These are phyloP conservation scores for Xylaria palmicola DNA, from an alignment of 495 filamentous ascomycete genomes.

Conservation along the genomic window DNA sequence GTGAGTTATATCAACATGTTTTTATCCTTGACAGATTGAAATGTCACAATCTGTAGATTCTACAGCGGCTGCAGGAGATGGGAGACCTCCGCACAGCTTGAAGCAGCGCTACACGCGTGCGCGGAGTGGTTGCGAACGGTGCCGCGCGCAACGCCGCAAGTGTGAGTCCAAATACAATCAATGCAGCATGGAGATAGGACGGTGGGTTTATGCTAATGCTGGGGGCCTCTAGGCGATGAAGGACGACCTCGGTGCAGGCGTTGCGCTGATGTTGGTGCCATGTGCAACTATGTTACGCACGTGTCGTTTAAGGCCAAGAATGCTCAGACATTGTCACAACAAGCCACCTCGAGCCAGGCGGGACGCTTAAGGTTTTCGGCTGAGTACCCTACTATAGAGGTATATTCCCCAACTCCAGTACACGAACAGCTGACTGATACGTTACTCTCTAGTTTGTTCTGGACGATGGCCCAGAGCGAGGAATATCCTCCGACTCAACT, in stretches of 20 bases:
- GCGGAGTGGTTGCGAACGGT: conserved; percentile 46
- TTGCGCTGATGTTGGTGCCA: conserved; percentile 39
- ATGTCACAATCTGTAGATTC: background rate
- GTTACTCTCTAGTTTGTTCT: background rate
- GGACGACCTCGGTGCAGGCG: conserved; percentile 43
- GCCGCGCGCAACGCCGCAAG: conserved; percentile 43
- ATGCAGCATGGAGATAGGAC: background rate
- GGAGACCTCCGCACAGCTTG: background rate
- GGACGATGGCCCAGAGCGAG: background rate
- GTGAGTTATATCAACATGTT: background rate
- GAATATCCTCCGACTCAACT: background rate
- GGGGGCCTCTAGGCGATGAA: conserved; percentile 37
- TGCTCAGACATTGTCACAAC: conserved; percentile 28
- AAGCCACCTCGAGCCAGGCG: background rate
- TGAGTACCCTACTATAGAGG: conserved; percentile 12
- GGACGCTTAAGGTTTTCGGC: background rate
- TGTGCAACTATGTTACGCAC: conserved; percentile 40
- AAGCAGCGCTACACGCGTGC: conserved; percentile 17
- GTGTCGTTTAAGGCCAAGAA: conserved; percentile 46
- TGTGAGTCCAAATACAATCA: conserved; percentile 26
- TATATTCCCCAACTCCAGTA: background rate
- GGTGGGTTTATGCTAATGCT: background rate
- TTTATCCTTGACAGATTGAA: background rate
- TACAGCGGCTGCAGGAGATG: background rate
- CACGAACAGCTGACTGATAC: background rate